Evolutionary conservation across 306 rosid genomes (phyloP).

Genomic region (Trifolium subterraneum): DNA sequence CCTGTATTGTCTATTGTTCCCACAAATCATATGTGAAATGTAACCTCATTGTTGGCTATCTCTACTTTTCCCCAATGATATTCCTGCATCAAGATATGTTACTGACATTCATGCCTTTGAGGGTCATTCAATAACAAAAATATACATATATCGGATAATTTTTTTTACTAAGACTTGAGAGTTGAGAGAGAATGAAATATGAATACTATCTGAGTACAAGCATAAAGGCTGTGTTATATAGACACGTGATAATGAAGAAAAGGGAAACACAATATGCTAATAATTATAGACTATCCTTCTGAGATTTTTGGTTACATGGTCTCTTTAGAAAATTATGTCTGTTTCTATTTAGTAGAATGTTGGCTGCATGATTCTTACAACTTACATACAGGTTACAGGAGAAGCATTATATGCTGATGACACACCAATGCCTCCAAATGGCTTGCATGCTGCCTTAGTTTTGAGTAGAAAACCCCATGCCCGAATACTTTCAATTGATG

Average conservation of each 20-base stretch:
- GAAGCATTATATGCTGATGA: constrained; percentile 94
- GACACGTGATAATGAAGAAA: neutral
- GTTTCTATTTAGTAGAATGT: constrained; percentile 22
- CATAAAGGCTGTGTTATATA: neutral
- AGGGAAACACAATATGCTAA: neutral
- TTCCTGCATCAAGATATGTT: constrained; percentile 28
- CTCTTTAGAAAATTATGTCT: constrained; percentile 29
- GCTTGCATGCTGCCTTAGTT: constrained; percentile 88
- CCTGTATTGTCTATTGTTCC: constrained; percentile 12
- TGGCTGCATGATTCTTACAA: constrained; percentile 37
- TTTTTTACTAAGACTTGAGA: too few relatives aligned
- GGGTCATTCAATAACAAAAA: neutral
- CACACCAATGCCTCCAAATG: constrained; percentile 64
- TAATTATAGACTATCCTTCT: neutral
- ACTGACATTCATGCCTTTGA: constrained; percentile 23
- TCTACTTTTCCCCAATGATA: neutral
- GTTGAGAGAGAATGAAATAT: too few relatives aligned
- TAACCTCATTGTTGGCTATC: constrained; percentile 28
- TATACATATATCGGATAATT: too few relatives aligned
- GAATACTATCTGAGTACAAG: neutral
- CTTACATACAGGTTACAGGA: constrained; percentile 78
- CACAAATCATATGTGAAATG: constrained; percentile 13
- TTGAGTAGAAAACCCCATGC: constrained; percentile 94
- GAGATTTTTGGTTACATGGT: constrained; percentile 16
- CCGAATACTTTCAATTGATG: constrained; percentile 71